Percentiles rank a stretch among this genome's conserved stretches.
phyloP scores from a whole-genome alignment of 495 filamentous ascomycete genomes.

The Penicillium desertorum region DNA sequence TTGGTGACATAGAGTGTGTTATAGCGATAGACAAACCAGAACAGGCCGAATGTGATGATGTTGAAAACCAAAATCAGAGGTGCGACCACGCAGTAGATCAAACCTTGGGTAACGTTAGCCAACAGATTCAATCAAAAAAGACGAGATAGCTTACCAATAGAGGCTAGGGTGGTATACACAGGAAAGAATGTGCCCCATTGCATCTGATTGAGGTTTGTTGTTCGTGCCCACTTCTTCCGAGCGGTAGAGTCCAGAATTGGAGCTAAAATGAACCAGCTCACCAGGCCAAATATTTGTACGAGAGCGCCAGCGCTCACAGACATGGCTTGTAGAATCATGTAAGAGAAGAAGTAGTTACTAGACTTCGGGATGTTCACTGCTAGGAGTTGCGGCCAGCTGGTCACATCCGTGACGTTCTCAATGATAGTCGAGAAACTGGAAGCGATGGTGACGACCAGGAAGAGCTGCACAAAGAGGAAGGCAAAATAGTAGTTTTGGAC shows the following conservation, averaged over 20 bases:
- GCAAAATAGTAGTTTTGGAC: conserved; percentile 93
- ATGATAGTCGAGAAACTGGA: conserved; percentile 71
- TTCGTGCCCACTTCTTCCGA: conserved; percentile 82
- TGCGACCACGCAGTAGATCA: conserved; percentile 89
- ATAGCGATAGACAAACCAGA: conserved; percentile 96
- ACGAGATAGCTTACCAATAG: conserved; percentile 62
- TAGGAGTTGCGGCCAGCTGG: conserved; percentile 63
- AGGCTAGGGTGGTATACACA: conserved; percentile 91
- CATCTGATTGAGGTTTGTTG: conserved; percentile 73
- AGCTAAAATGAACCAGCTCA: conserved; percentile 78
- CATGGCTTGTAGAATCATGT: conserved; percentile 93
- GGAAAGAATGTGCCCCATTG: conserved; percentile 95
- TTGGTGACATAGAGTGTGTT: conserved; percentile 95
- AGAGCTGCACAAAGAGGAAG: conserved; percentile 94
- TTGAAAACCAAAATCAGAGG: conserved; percentile 93
- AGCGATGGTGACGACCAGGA: conserved; percentile 87
- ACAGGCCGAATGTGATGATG: conserved; percentile 86
- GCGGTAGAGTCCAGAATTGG: conserved; percentile 83
- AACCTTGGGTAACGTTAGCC: conserved; percentile 40
- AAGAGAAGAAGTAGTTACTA: conserved; percentile 96
- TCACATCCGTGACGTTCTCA: conserved; percentile 60
- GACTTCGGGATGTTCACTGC: conserved; percentile 83
- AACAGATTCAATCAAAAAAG: background rate
- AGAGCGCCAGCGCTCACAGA: conserved; percentile 86
- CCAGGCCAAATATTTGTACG: conserved; percentile 74